Evolutionary conservation across 2,329 filamentous ascomycete species (phyloP), one percentile per base, ranked within the genome.

Genomic region (Apiospora marii): DNA sequence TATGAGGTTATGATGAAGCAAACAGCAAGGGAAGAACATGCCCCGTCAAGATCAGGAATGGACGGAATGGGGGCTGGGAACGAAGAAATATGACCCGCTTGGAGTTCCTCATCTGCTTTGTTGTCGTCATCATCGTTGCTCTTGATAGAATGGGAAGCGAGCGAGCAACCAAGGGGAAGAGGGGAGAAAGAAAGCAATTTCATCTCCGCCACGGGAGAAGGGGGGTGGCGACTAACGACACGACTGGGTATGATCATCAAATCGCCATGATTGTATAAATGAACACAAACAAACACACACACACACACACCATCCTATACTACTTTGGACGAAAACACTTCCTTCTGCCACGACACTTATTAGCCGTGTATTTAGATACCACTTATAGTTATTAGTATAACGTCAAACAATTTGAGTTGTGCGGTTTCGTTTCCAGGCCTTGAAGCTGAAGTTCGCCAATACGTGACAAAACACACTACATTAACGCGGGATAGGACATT

Each of bases 351-450:
- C 53, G 14, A 58, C 53, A 58, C 16, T 58, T 58, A 10, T 34
- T 58, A 58, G 53, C 27, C 24, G 53, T 58, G 53, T 58, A 34
- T 58, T 58, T 34, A 58, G 53, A 58, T 58, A 58, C 53, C 53
- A 58, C 53, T 58, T 58, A 58, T 58, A 58, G 53, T 58, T 58
- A 58, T 58, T 58, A 58, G 27, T 58, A 58, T 58, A 34, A 34
- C 14, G 53, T 34, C 27, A 58, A 34, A 58, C 27, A 58, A 44
- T 8, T 34, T 22, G 22, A 13, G 27, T 19, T 58, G 12, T 13
- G 13, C n/a, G 24, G 51, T 6, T 53, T 53, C 13, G 24, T 30
- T 27, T 24, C 24, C 13, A 53, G 24, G 24, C 24, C 13, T 53
- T 12, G 24, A 53, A 1, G 24, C 24, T 44, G 13, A 53, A 14